Percentiles rank a stretch among this genome's conserved stretches.
phyloP scores from a whole-genome alignment of 2,329 filamentous ascomycete genomes.

The Colletotrichum aenigma region DNA sequence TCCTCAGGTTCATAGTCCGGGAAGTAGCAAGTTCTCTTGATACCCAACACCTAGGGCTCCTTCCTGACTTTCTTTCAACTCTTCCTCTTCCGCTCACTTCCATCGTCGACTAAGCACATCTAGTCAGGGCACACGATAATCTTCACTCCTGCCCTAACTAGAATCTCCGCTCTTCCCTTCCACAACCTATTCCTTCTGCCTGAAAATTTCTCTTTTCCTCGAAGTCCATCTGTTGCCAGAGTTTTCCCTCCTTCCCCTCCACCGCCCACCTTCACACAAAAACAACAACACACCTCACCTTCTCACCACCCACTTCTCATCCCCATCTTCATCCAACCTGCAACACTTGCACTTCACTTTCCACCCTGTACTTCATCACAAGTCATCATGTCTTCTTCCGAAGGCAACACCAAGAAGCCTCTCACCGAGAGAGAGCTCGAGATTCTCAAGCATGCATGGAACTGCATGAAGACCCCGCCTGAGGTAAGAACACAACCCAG shows the following conservation, averaged over 20 bases:
- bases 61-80: background rate
- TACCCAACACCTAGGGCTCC: background rate
- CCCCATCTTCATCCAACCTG: background rate
- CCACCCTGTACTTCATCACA: background rate
- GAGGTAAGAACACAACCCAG: slow-evolving; percentile 21
- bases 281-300: background rate
- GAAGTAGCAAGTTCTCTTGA: background rate
- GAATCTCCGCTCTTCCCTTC: background rate
- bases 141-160: background rate
- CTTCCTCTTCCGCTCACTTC: background rate
- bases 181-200: background rate
- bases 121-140: background rate
- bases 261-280: background rate
- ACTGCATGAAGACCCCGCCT: slow-evolving; percentile 27
- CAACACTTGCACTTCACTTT: background rate
- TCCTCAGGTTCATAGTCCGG: background rate
- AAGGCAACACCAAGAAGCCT: background rate
- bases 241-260: background rate
- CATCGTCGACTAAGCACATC: background rate
- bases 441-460: slow-evolving; percentile 27
- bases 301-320: background rate
- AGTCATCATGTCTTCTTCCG: background rate
- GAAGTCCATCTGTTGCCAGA: background rate
- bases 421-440: slow-evolving; percentile 27
- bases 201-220: background rate